These are phyloP conservation scores for Gillenia trifoliata DNA, from an alignment of 306 rosid species.

Conservation along the genomic window DNA sequence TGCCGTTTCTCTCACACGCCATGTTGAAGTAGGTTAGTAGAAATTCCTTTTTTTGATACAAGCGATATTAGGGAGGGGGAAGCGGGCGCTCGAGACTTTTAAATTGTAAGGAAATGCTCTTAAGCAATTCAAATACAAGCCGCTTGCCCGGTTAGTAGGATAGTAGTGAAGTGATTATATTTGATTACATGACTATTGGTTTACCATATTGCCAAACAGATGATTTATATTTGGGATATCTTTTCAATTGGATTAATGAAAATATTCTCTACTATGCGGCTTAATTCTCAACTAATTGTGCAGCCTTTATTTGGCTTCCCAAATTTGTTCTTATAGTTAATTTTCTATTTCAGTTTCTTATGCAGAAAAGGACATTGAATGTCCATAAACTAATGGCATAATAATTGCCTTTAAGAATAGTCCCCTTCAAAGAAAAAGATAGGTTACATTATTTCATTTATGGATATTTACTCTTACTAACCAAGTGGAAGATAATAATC, in stretches of 20 bases:
- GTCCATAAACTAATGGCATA: neutral
- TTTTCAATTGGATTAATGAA: no score
- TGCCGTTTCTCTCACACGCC: conserved; percentile 19
- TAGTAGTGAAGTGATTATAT: no score
- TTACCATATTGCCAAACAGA: neutral
- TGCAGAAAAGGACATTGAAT: neutral
- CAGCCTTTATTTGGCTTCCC: no score
- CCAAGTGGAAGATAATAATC: neutral
- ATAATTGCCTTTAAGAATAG: neutral
- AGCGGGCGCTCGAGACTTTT: no score
- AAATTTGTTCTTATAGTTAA: neutral
- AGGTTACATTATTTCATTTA: neutral
- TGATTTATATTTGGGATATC: neutral
- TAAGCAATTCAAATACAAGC: neutral
- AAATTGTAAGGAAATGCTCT: no score
- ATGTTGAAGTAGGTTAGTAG: neutral
- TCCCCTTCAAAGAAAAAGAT: neutral
- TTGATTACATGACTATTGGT: no score
- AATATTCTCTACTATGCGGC: no score
- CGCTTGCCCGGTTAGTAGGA: no score
- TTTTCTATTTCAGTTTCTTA: conserved; percentile 1
- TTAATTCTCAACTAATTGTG: no score
- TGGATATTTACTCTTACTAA: neutral
- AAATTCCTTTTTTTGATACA: no score
- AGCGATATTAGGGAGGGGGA: no score